A percentile compares a stretch with the other conserved stretches of the same genome.
These are phyloP conservation scores for Epichloe baconii DNA, from an alignment of 2,329 filamentous ascomycete genomes.

Conservation along the genomic window DNA sequence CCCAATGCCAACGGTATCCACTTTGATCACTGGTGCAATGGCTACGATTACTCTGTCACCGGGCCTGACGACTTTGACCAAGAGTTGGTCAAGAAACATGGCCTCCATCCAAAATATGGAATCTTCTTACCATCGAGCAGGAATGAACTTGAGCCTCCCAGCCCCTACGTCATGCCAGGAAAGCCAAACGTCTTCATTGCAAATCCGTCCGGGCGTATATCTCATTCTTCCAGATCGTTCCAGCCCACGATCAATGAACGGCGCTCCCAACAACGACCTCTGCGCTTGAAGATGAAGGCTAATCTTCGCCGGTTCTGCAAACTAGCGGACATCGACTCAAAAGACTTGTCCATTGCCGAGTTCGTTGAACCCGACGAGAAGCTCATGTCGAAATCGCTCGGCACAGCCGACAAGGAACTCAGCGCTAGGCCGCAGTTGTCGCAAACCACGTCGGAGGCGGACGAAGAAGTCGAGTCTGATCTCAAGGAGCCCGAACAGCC, in stretches of 20 bases:
- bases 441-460: slow-evolving; percentile 14
- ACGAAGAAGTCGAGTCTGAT: slow-evolving; percentile 10
- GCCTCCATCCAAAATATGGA: slow-evolving; percentile 40
- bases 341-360: slow-evolving; percentile 21
- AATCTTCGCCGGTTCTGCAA: slow-evolving; percentile 26
- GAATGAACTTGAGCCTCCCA: slow-evolving; percentile 30
- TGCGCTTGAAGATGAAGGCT: slow-evolving; percentile 21
- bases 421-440: slow-evolving; percentile 16
- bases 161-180: slow-evolving; percentile 28
- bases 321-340: slow-evolving; percentile 16
- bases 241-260: slow-evolving; percentile 22
- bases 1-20: slow-evolving; percentile 42
- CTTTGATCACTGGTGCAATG: slow-evolving; percentile 38
- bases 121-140: slow-evolving; percentile 35
- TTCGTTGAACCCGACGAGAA: slow-evolving; percentile 21
- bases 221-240: slow-evolving; percentile 35
- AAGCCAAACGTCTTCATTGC: slow-evolving; percentile 37
- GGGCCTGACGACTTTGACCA: slow-evolving; percentile 38
- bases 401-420: slow-evolving; percentile 22
- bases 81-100: slow-evolving; percentile 33
- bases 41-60: slow-evolving; percentile 38
- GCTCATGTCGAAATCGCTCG: slow-evolving; percentile 21
- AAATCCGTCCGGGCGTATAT: slow-evolving; percentile 30
- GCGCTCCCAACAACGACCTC: slow-evolving; percentile 20
- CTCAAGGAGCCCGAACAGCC: slow-evolving; percentile 8